phyloP scores from a whole-genome alignment of 805 yeast species.

The Zygotorulaspora sp. region DNA sequence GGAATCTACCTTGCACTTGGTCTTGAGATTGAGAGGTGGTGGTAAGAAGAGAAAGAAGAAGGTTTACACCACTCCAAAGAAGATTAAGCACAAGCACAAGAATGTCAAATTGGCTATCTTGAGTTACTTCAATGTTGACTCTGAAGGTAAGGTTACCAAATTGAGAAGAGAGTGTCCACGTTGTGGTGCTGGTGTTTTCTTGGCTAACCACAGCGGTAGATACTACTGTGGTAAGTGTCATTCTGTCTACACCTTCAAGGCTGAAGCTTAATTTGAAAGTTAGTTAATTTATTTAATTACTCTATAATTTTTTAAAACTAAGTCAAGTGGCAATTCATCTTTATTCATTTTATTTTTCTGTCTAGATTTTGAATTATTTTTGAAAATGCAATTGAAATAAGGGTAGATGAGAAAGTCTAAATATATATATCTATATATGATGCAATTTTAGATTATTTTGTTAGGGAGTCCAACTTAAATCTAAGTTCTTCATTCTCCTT shows the following conservation, averaged over 20 bases:
- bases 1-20: slow-evolving; percentile 95
- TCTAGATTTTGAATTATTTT: too few species aligned
- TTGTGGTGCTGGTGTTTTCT: slow-evolving; percentile 99
- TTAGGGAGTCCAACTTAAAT: slow-evolving; percentile 4
- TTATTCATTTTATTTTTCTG: background rate
- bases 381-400: background rate
- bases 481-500: slow-evolving; percentile 37
- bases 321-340: background rate
- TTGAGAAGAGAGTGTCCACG: slow-evolving; percentile 97
- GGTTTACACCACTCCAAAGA: slow-evolving; percentile 99
- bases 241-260: slow-evolving; percentile 68
- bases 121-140: slow-evolving; percentile 98
- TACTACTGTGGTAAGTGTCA: slow-evolving; percentile 99
- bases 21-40: slow-evolving; percentile 97
- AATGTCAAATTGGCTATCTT: slow-evolving; percentile 98
- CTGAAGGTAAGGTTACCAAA: slow-evolving; percentile 97
- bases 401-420: background rate
- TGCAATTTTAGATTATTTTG: slow-evolving; percentile 2
- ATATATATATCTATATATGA: background rate
- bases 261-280: slow-evolving; percentile 31
- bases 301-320: too few species aligned
- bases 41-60: slow-evolving; percentile 99
- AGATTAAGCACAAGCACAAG: slow-evolving; percentile 99
- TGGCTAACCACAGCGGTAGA: slow-evolving; percentile 98
- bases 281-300: too few species aligned